These are phyloP conservation scores for Sordaria brevicollis DNA, from an alignment of 495 filamentous ascomycete genomes.

Conservation along the genomic window DNA sequence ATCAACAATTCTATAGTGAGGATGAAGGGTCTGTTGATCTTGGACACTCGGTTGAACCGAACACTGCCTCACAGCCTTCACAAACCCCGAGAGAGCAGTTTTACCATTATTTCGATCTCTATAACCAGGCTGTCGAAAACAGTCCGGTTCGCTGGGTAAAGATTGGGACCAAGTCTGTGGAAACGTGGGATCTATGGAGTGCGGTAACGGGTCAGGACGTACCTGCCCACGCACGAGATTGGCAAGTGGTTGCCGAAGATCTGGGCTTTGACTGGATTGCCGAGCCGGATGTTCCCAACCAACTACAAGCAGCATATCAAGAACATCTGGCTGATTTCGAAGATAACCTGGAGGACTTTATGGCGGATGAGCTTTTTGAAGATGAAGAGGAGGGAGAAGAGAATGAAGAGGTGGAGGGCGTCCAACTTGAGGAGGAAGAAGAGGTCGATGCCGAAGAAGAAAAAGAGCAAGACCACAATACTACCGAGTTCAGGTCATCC, in stretches of 20 bases:
- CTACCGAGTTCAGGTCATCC: background rate
- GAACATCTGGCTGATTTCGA: slow-evolving; percentile 22
- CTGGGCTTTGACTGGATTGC: slow-evolving; percentile 31
- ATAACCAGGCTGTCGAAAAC: slow-evolving; percentile 1
- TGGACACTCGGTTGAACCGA: background rate
- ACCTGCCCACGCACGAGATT: slow-evolving; percentile 19
- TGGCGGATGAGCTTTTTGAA: background rate
- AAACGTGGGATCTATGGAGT: slow-evolving; percentile 28
- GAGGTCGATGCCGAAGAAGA: slow-evolving; percentile 8
- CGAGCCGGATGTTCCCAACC: slow-evolving; percentile 16
- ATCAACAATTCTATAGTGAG: background rate
- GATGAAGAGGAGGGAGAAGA: slow-evolving; percentile 19
- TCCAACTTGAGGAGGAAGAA: slow-evolving; percentile 5
- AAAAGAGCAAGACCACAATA: background rate
- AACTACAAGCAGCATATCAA: slow-evolving; percentile 27
- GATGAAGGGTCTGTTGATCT: background rate
- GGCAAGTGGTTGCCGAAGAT: slow-evolving; percentile 25
- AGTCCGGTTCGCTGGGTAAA: slow-evolving; percentile 11
- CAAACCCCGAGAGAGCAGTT: slow-evolving; percentile 11
- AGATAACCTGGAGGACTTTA: slow-evolving; percentile 15
- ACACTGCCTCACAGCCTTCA: background rate
- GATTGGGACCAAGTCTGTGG: slow-evolving; percentile 15
- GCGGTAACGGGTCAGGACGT: slow-evolving; percentile 18
- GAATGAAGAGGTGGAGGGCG: slow-evolving; percentile 5
- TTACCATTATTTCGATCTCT: slow-evolving; percentile 15